Evolutionary conservation across 2,329 filamentous ascomycete genomes (phyloP), one percentile per base, ranked within the genome.

Genomic region (Trichothecium roseum): DNA sequence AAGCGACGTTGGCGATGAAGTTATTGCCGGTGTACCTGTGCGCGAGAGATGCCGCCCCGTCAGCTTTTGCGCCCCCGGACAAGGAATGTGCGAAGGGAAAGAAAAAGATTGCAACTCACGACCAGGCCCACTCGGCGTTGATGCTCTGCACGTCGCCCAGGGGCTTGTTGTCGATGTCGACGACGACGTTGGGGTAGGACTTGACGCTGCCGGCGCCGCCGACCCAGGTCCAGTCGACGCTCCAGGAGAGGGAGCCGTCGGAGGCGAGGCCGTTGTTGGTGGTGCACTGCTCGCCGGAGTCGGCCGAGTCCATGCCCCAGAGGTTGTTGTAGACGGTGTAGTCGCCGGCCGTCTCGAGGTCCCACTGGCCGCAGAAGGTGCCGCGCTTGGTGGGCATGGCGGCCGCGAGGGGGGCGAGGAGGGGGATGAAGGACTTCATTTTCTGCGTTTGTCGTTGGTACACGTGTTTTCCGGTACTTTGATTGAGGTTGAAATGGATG

Each of bases 1-100:
- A 80, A 12, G 73, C 62, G 13, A 81, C 74, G 46, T 80, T 66
- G 35, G 72, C 71, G 24, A 72, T 57, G 33, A 56, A 18, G 30
- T 39, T 37, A 18, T 28, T 39, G 32, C 52, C 50, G 18, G 45
- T 40, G 42, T 54, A 54, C 39, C 45, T 52, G 68, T 4, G 7
- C 7, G 28, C 8, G 9, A 15, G n/a, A 42, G 47, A 52, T 59
- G 8, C 45, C 41, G 44, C 53, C 50, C 3, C 46, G 52, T 2
- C 48, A 48, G 10, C 50, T 48, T 30, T 60, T 56, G 8, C 3
- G 38, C 47, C 18, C 7, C 24, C 24, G 8, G 24, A 27, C 8
- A 27, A 27, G 24, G 8, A 27, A 8, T 8, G 24, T 8, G 8
- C 10, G 8, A 22, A 34, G 20, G 13, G 18, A 22, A n/a, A 34